A percentile compares a stretch with the other conserved stretches of the same genome.
These are phyloP conservation scores for Ogataea dorogensis DNA, from an alignment of 805 yeast genomes.

Conservation along the genomic window DNA sequence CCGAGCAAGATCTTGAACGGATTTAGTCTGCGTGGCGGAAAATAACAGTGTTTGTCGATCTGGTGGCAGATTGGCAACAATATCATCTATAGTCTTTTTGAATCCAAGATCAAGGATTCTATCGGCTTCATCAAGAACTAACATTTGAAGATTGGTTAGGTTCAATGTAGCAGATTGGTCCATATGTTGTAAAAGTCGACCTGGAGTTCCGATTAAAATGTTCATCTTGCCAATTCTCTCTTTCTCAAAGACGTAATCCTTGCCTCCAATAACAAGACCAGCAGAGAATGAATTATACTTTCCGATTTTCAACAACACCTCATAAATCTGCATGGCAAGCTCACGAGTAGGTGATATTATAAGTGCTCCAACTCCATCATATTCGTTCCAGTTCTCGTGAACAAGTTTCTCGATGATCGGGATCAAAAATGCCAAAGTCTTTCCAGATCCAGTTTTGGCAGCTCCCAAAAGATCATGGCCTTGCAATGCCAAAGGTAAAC, in stretches of 20 bases:
- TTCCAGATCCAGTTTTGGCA: conserved; percentile 89
- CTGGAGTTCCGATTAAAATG: conserved; percentile 88
- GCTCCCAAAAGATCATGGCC: conserved; percentile 83
- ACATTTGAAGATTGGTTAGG: conserved; percentile 67
- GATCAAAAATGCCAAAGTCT: conserved; percentile 80
- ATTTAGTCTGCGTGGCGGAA: conserved; percentile 88
- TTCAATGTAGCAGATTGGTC: conserved; percentile 85
- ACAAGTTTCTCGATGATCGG: conserved; percentile 74
- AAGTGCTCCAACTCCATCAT: conserved; percentile 86
- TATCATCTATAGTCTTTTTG: conserved; percentile 76
- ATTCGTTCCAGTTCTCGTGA: conserved; percentile 71
- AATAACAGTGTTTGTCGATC: conserved; percentile 80
- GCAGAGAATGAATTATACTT: conserved; percentile 74
- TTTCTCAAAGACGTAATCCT: conserved; percentile 76
- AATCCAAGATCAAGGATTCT: conserved; percentile 93
- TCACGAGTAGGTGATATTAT: conserved; percentile 93
- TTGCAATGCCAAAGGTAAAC: conserved; percentile 74
- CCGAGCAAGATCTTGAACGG: conserved; percentile 79
- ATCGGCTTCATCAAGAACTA: conserved; percentile 90
- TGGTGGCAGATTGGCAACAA: conserved; percentile 72
- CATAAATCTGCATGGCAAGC: conserved; percentile 86
- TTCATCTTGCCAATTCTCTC: conserved; percentile 79
- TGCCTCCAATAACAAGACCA: conserved; percentile 91
- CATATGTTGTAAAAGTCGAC: conserved; percentile 84
- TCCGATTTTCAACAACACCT: conserved; percentile 81